phyloP scores from a whole-genome alignment of 1,284 basidiomycete genomes.

The Acaromyces ingoldii region DNA sequence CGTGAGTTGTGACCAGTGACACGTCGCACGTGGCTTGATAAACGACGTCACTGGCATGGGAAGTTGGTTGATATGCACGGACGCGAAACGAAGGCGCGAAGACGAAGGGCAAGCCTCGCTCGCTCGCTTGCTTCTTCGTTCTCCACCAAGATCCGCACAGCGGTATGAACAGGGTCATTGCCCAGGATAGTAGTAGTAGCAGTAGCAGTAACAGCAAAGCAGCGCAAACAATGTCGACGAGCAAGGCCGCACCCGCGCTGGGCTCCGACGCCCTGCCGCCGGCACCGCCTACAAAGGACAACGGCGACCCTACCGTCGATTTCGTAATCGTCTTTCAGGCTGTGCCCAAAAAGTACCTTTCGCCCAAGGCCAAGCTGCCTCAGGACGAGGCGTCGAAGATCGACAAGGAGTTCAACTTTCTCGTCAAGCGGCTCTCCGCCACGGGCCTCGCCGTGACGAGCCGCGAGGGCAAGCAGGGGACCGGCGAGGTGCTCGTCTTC shows the following conservation, averaged over 20 bases:
- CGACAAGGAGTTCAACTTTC: slow-evolving; percentile 22
- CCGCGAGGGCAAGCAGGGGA: slow-evolving; percentile 20
- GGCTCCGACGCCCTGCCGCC: background rate
- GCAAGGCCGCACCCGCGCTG: background rate
- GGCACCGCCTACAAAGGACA: background rate
- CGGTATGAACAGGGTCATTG: too few relatives aligned
- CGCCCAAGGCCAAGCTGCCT: slow-evolving; percentile 21
- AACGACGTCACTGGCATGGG: too few relatives aligned
- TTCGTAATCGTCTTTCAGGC: slow-evolving; percentile 40
- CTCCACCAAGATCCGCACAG: too few relatives aligned
- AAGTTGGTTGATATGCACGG: too few relatives aligned
- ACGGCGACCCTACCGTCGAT: slow-evolving; percentile 20
- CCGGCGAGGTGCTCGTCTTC: slow-evolving; percentile 37
- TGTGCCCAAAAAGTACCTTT: slow-evolving; percentile 21
- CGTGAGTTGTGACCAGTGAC: too few relatives aligned
- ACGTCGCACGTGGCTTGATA: too few relatives aligned
- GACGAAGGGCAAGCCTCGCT: too few relatives aligned
- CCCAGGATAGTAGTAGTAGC: too few relatives aligned
- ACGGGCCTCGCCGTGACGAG: slow-evolving; percentile 37
- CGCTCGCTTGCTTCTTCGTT: too few relatives aligned
- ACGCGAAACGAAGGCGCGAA: too few relatives aligned
- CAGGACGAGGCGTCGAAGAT: slow-evolving; percentile 17
- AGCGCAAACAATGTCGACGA: background rate
- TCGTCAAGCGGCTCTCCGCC: slow-evolving; percentile 21
- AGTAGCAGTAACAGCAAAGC: too few relatives aligned